phyloP scores from a whole-genome alignment of 495 filamentous ascomycete species.

The Annulohypoxylon stygium region DNA sequence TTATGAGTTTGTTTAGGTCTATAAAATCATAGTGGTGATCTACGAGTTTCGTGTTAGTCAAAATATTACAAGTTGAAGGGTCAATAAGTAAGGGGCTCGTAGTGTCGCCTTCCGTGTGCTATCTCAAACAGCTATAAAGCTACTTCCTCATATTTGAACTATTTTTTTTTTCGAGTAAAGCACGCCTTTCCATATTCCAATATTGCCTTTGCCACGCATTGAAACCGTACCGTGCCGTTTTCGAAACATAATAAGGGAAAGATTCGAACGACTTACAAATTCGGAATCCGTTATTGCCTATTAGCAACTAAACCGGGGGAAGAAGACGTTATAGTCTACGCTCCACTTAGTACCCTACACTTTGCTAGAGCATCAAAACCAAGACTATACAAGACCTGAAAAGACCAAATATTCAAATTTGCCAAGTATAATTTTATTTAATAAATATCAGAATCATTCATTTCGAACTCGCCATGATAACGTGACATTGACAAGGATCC shows the following conservation, averaged over 20 bases:
- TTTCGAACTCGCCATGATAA: constrained; percentile 40
- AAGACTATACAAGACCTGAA: neutral
- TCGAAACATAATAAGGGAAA: too few relatives aligned
- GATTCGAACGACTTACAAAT: constrained; percentile 26
- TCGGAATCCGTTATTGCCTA: neutral
- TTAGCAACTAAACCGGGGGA: too few relatives aligned
- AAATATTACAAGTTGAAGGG: neutral
- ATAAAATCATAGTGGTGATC: constrained; percentile 23
- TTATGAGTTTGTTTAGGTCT: neutral
- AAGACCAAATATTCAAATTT: constrained; percentile 7
- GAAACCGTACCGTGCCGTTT: neutral
- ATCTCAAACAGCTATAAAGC: neutral
- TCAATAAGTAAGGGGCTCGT: constrained; percentile 1
- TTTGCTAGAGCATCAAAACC: neutral
- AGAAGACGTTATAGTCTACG: neutral
- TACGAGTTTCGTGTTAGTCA: constrained; percentile 23
- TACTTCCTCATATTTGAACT: neutral
- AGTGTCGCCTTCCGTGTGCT: neutral
- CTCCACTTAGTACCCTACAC: constrained; percentile 3
- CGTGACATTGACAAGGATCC: constrained; percentile 48
- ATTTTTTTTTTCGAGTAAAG: neutral
- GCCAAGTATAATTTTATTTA: neutral
- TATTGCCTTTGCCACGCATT: neutral
- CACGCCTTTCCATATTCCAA: neutral
- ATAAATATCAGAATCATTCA: constrained; percentile 6